Percentiles rank a stretch among this genome's conserved stretches.
These are phyloP conservation scores for Candida methanosorbosa DNA, from an alignment of 805 yeast species.

Conservation along the genomic window DNA sequence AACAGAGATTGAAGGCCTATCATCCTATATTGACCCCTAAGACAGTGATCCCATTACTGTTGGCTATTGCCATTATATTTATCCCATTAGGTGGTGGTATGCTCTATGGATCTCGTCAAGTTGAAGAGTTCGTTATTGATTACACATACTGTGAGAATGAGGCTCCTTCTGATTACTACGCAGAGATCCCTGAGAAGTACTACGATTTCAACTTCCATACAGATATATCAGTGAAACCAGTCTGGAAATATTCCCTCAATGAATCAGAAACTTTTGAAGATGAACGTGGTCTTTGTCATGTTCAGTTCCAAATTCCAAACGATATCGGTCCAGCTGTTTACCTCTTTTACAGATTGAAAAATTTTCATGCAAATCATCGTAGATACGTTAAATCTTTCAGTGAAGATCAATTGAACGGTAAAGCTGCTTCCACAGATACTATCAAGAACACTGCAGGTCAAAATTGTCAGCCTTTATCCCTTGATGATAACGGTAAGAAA, in stretches of 20 bases:
- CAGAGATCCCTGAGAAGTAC: constrained; percentile 52
- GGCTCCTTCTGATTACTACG: constrained; percentile 37
- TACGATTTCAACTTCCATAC: constrained; percentile 51
- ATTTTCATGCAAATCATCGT: constrained; percentile 90
- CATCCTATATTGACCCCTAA: constrained; percentile 87
- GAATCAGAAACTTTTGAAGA: constrained; percentile 29
- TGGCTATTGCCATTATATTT: constrained; percentile 68
- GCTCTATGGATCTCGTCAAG: constrained; percentile 62
- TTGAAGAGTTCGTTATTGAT: constrained; percentile 69
- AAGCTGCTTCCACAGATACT: constrained; percentile 42
- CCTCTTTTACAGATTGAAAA: constrained; percentile 74
- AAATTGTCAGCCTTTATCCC: constrained; percentile 58
- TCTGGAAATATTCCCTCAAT: constrained; percentile 52
- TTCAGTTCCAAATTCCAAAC: constrained; percentile 69
- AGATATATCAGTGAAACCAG: constrained; percentile 32
- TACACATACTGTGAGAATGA: constrained; percentile 58
- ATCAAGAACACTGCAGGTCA: constrained; percentile 47
- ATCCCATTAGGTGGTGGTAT: constrained; percentile 90
- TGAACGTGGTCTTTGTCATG: constrained; percentile 47
- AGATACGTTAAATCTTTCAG: constrained; percentile 86
- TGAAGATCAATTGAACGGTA: constrained; percentile 72
- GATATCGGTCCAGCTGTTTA: constrained; percentile 67
- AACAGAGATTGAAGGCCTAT: constrained; percentile 44
- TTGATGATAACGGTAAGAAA: constrained; percentile 36
- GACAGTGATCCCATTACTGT: constrained; percentile 79